Conservation (phyloP, 148 eudicot genomes). For the Arbutus unedo region DNA sequence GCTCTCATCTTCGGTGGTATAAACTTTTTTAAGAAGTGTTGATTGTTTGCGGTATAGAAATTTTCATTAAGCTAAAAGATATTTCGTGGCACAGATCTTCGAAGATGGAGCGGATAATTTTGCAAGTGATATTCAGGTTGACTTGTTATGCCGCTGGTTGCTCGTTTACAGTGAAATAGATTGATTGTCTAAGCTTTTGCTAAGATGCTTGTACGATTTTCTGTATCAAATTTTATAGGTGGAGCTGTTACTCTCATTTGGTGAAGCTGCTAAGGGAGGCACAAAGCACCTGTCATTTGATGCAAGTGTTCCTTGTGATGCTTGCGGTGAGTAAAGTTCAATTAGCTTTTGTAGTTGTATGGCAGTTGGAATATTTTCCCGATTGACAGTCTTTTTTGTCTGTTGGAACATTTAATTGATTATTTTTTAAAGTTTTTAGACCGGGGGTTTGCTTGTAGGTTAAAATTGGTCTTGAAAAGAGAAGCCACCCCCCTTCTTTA, state of each 20-base stretch:
- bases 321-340: slow-evolving; percentile 63
- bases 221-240: slow-evolving; percentile 39
- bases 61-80: neutral
- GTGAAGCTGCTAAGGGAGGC: slow-evolving; percentile 90
- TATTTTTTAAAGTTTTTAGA: neutral
- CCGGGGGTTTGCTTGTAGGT: neutral
- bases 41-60: neutral
- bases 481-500: neutral
- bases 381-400: neutral
- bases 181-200: slow-evolving; percentile 15
- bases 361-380: neutral
- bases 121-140: slow-evolving; percentile 82
- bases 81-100: slow-evolving; percentile 55
- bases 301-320: slow-evolving; percentile 70
- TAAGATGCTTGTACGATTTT: slow-evolving; percentile 14
- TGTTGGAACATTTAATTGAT: neutral
- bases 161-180: slow-evolving; percentile 12
- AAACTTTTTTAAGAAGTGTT: neutral
- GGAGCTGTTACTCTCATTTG: slow-evolving; percentile 70
- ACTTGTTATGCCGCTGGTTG: slow-evolving; percentile 12
- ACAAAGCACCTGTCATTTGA: slow-evolving; percentile 70
- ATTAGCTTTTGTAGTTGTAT: neutral
- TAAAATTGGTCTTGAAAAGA: neutral
- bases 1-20: neutral
- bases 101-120: slow-evolving; percentile 57